Conservation (phyloP, 768 basidiomycete genomes). For the Xerocomellus intermedius region DNA sequence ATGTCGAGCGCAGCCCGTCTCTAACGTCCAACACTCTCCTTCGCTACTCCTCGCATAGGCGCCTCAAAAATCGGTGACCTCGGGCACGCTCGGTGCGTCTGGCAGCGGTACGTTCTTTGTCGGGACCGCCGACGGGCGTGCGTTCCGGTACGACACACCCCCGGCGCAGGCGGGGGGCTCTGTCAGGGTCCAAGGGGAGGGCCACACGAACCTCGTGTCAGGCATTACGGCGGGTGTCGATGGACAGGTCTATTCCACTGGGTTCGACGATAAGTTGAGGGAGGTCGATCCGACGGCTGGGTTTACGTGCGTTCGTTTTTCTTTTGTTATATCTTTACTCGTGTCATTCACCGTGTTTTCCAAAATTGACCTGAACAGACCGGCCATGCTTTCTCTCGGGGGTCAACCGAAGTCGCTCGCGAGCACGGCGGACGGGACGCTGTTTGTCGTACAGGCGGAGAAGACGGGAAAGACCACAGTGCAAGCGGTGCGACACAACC, state of each 20-base stretch:
- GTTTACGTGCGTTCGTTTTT: conserved; percentile 28
- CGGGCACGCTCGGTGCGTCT: conserved; percentile 43
- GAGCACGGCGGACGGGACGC: conserved; percentile 53
- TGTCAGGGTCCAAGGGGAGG: conserved; percentile 54
- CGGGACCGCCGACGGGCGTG: conserved; percentile 78
- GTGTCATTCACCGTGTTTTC: neutral
- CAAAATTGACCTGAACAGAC: conserved; percentile 35
- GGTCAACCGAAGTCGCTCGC: conserved; percentile 73
- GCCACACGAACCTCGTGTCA: conserved; percentile 70
- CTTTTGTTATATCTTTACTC: neutral
- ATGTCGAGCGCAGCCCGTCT: neutral
- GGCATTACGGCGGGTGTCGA: conserved; percentile 49
- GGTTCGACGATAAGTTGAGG: conserved; percentile 77
- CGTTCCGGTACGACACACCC: conserved; percentile 56
- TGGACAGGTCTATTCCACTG: conserved; percentile 64
- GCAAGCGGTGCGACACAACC: conserved; percentile 70
- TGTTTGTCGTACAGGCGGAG: conserved; percentile 57
- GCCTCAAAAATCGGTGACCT: conserved; percentile 78
- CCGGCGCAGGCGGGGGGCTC: conserved; percentile 10
- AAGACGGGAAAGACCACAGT: conserved; percentile 40
- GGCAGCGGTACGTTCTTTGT: conserved; percentile 63
- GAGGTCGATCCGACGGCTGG: conserved; percentile 51
- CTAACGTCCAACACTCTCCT: neutral
- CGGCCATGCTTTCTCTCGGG: conserved; percentile 47
- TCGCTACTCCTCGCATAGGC: conserved; percentile 44